phyloP scores from a whole-genome alignment of 768 basidiomycete genomes.

The Leccinum subgranulosum region DNA sequence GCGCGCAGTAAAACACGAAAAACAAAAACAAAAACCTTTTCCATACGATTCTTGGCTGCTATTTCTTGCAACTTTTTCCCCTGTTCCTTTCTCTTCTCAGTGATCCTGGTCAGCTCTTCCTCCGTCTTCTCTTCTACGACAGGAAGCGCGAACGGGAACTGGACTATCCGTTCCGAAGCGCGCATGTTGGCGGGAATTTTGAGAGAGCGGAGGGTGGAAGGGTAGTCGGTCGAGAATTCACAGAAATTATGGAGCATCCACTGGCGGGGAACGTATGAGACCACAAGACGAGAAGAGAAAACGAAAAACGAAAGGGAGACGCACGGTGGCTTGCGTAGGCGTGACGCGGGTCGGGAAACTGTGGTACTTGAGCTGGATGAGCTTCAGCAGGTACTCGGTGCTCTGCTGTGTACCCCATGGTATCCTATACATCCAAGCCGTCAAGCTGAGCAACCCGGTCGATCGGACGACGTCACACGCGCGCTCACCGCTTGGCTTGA shows the following conservation, averaged over 20 bases:
- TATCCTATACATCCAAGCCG: slow-evolving; percentile 54
- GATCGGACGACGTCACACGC: background rate
- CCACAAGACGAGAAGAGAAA: background rate
- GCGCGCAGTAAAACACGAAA: background rate
- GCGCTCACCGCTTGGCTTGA: slow-evolving; percentile 75
- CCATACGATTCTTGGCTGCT: slow-evolving; percentile 77
- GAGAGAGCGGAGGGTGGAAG: slow-evolving; percentile 60
- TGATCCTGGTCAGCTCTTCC: slow-evolving; percentile 75
- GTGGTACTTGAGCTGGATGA: slow-evolving; percentile 94
- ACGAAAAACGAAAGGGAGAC: slow-evolving; percentile 16
- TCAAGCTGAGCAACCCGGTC: background rate
- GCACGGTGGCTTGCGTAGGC: slow-evolving; percentile 69
- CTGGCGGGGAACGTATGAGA: slow-evolving; percentile 36
- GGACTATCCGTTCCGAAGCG: slow-evolving; percentile 66
- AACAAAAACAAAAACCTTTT: slow-evolving; percentile 57
- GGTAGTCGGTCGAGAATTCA: slow-evolving; percentile 79
- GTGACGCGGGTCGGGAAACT: slow-evolving; percentile 87
- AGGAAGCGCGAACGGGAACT: slow-evolving; percentile 76
- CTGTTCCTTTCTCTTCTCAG: slow-evolving; percentile 83
- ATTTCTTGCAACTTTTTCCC: slow-evolving; percentile 88
- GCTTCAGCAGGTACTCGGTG: slow-evolving; percentile 87
- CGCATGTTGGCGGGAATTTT: slow-evolving; percentile 64
- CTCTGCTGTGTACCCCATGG: slow-evolving; percentile 92
- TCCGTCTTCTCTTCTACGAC: slow-evolving; percentile 82
- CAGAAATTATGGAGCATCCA: slow-evolving; percentile 91